Evolutionary conservation across 176 grass and related monocot genomes (phyloP), one percentile per base, ranked within the genome.

Genomic region (Carex scoparia): DNA sequence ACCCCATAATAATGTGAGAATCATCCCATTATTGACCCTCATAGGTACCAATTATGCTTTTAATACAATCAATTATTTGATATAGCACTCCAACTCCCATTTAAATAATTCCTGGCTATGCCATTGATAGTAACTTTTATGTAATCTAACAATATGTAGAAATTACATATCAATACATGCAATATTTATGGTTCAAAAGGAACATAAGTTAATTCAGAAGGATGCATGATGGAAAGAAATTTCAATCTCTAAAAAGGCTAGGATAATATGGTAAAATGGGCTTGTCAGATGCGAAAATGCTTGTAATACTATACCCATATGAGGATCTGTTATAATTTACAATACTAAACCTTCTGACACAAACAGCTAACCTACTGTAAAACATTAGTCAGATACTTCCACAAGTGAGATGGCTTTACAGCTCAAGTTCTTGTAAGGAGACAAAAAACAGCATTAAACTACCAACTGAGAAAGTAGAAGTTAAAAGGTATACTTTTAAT

Each of bases 331-430:
- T 4, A 23, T 64, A 81, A 63, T 61, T 81, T 37, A 42, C 31
- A 81, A 81, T 64, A 11, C 3, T 38, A 27, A 23, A 81, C 27
- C 31, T 79, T 79, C 30, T 55, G 53, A 59, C 49, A 60, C 7
- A 81, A 81, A 81, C 58, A 65, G 33, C 38, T 82, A 46, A 82
- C 79, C 60, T 46, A 82, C 32, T 65, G n/a, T 46, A 82, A 49
- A 82, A 82, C 61, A 65, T 82, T 79, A 58, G 53, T 58, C 74
- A 79, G 74, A 53, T 37, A 79, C 10, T 82, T 82, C 55, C 53
- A 60, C 35, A 79, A 81, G 33, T 18, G 51, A 57, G 27, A 79
- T 56, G 31, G 12, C 30, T 79, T 56, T 79, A 56, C 28, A 57
- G 74, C 30, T 79, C 53, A 79, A 35, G 53, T 79, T 58, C 74